Conservation (phyloP, 495 filamentous ascomycete species). For the Hypoxylon intermedium region DNA sequence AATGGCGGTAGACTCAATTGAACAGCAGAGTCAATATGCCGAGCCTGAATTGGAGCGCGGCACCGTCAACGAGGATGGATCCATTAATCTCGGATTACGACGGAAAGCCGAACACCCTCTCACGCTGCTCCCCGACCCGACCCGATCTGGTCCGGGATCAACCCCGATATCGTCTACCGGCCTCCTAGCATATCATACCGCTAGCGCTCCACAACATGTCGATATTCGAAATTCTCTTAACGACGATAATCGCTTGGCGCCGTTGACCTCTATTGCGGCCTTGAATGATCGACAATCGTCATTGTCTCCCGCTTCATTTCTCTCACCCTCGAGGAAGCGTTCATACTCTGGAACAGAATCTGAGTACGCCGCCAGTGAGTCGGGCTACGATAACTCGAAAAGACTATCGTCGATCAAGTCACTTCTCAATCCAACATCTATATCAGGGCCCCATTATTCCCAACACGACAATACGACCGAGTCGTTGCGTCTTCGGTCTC, state of each 20-base stretch:
- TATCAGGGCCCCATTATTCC: conserved; percentile 27
- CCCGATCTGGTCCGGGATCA: conserved; percentile 44
- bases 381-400: conserved; percentile 52
- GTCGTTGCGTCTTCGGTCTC: conserved; percentile 45
- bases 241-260: conserved; percentile 63
- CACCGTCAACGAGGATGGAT: conserved; percentile 60
- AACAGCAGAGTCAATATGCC: conserved; percentile 49
- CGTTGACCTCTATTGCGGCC: conserved; percentile 53
- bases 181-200: conserved; percentile 55
- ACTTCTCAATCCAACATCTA: conserved; percentile 70
- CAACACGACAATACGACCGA: conserved; percentile 36
- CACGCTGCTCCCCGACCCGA: conserved; percentile 57
- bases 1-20: conserved; percentile 51
- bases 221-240: conserved; percentile 53
- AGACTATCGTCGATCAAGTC: conserved; percentile 81
- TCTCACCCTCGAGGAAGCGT: conserved; percentile 66
- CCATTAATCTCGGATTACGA: conserved; percentile 67
- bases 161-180: conserved; percentile 48
- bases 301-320: conserved; percentile 59
- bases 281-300: conserved; percentile 56
- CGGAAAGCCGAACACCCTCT: conserved; percentile 50
- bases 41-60: conserved; percentile 54
- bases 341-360: conserved; percentile 66
- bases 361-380: conserved; percentile 43
- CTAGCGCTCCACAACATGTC: conserved; percentile 42